Evolutionary conservation across 441 rosid genomes (phyloP), one percentile per base, ranked within the genome.

Genomic region (Syzygium malaccense): DNA sequence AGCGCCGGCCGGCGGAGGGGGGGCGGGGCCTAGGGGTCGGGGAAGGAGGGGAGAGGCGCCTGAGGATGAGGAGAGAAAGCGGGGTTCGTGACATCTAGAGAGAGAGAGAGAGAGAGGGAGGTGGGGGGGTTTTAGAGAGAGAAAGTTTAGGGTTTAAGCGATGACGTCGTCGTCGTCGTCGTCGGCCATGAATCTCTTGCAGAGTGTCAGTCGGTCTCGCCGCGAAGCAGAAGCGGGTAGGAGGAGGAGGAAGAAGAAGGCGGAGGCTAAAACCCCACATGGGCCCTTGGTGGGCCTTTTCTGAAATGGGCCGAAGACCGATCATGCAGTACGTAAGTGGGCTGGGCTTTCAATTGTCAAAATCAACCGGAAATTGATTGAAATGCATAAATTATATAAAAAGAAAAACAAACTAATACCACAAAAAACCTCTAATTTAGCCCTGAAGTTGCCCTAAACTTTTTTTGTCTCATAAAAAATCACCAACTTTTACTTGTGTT

Each of bases 21-120:
- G 71, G 5, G 64, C n/a, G 20, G 87, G 89, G 86, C 91, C 88
- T 89, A 85, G 87, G 91, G 91, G 56, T 85, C 48, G 86, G 90
- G 85, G 84, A 90, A 87, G 90, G 64, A 60, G 79, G 90, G 60
- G 84, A 33, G 48, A 85, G 64, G 68, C 98, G 95, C 87, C 88
- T 93, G 71, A 90, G 90, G 88, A 94, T 94, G 78, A 97, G 93
- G 60, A 95, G 94, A 90, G 96, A 93, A 68, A 93, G 49, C 19
- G 93, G 91, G 10, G 93, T 88, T 85, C 60, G 91, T 32, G 93
- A 94, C 97, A 96, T 96, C 86, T 49, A 15, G 89, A 19, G 80
- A 20, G 68, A 86, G 78, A 60, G 13, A 4, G 78, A 53, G 89
- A 56, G 85, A 71, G 88, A 88, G 18, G 86, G 18, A 25, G 56